These are phyloP conservation scores for Solanum commersonii DNA, from an alignment of 257 asterid genomes.

Conservation along the genomic window DNA sequence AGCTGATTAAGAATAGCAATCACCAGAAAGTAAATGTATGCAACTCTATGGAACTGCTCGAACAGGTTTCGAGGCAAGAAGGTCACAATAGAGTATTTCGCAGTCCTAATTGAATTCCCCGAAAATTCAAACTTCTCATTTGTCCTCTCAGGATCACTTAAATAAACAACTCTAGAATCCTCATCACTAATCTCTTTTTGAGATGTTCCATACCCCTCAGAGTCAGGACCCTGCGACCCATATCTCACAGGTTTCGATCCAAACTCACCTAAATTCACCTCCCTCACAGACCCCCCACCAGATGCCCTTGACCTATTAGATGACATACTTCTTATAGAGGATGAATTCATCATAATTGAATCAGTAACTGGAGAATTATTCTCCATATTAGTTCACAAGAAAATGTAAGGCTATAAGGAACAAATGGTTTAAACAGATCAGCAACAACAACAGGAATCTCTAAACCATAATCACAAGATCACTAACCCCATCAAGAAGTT, in stretches of 20 bases:
- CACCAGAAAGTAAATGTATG: conserved; percentile 81
- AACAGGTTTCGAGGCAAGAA: conserved; percentile 90
- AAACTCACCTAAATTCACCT: conserved; percentile 46
- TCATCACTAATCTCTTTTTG: conserved; percentile 79
- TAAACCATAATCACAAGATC: conserved; percentile 35
- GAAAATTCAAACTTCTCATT: conserved; percentile 57
- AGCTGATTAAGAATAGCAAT: conserved; percentile 94
- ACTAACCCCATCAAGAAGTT: conserved; percentile 16
- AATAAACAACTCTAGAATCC: conserved; percentile 67
- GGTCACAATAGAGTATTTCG: conserved; percentile 63
- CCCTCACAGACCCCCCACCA: conserved; percentile 49
- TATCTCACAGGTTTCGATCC: conserved; percentile 47
- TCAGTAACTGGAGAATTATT: conserved; percentile 19
- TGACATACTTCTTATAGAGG: conserved; percentile 42
- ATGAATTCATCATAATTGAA: conserved; percentile 24
- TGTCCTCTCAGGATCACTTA: conserved; percentile 65
- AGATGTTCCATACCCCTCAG: conserved; percentile 62
- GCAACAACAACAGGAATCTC: conserved; percentile 25
- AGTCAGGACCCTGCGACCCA: conserved; percentile 74
- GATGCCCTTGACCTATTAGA: conserved; percentile 47
- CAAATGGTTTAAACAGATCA: conserved; percentile 20
- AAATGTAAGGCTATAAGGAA: conserved; percentile 11
- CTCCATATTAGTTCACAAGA: conserved; percentile 28
- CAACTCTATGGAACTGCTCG: conserved; percentile 96
- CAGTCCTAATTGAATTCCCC: conserved; percentile 67